Evolutionary conservation across 495 filamentous ascomycete species (phyloP).

Genomic region (Penicillium manginii): DNA sequence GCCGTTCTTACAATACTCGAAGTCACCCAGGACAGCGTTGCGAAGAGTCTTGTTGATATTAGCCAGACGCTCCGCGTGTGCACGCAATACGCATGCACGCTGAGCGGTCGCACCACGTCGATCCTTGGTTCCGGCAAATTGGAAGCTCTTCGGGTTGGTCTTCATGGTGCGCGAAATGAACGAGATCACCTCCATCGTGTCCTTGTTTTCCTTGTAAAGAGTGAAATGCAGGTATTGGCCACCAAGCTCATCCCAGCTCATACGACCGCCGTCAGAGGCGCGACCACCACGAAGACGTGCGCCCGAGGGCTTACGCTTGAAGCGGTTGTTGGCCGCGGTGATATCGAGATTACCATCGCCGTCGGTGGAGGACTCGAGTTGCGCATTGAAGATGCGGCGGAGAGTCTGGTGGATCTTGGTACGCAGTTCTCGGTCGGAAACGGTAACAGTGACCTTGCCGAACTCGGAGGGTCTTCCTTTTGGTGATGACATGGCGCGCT

Average conservation of each 20-base stretch:
- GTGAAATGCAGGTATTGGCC: constrained; percentile 90
- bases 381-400: constrained; percentile 69
- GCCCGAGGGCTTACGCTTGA: constrained; percentile 36
- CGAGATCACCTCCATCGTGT: constrained; percentile 90
- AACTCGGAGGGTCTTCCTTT: constrained; percentile 45
- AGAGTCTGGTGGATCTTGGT: constrained; percentile 66
- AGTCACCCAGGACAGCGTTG: constrained; percentile 72
- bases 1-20: constrained; percentile 67
- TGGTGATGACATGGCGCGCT: constrained; percentile 46
- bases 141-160: constrained; percentile 68
- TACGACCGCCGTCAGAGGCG: constrained; percentile 28
- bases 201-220: constrained; percentile 96
- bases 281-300: constrained; percentile 30
- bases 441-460: constrained; percentile 44
- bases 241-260: constrained; percentile 65
- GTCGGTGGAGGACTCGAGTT: constrained; percentile 66
- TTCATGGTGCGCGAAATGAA: constrained; percentile 71
- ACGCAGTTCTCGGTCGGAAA: constrained; percentile 63
- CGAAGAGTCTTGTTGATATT: constrained; percentile 64
- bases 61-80: constrained; percentile 64
- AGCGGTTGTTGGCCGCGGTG: constrained; percentile 49
- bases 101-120: constrained; percentile 86
- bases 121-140: constrained; percentile 95
- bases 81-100: constrained; percentile 71
- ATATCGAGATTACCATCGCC: constrained; percentile 62